Base-by-base conservation (phyloP, 1,284 basidiomycete species). In the Inonotus hispidus region DNA sequence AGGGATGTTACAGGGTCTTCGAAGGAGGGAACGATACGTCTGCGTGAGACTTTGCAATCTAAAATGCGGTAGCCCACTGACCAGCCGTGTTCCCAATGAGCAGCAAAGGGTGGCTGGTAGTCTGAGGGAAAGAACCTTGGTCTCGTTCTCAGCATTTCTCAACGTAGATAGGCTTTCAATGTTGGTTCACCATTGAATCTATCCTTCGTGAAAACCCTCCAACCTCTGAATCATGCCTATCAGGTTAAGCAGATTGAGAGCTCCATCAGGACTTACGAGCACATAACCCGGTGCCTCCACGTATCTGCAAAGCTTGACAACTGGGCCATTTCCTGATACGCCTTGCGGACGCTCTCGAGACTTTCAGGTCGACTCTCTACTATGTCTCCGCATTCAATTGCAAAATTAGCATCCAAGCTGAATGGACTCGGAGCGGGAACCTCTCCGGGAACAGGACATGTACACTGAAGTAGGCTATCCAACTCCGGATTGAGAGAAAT, bases 21-120 rank as follows among this genome's bases (percentile, higher is more conserved):
- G 16, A 2, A 29, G 27, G 1, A 16, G 7, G 13, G n/a, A 55
- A 5, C 14, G 5, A 8, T 1, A 10, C 4, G n/a, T 55, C n/a
- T 41, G 53, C 38, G 4, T 23, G 16, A 13, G 6, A 25, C 53
- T 43, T 23, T 19, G 14, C 39, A 19, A 5, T 23, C n/a, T n/a
- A n/a, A n/a, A n/a, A n/a, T n/a, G n/a, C n/a, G 37, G 29, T 7
- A 7, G 6, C n/a, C 50, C 4, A 47, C 61, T 41, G 23, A 67
- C 65, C 66, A 13, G 53, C 57, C 1, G 63, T 64, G 41, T 67
- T 67, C 21, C 65, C 66, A 32, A 67, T 65, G 16, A 67, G 39
- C 10, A 67, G 59, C n/a, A 67, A 45, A 14, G 66, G 66, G 55
- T 65, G 66, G 55, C 62, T 64, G 4, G 66, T 67, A 43, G 66